A percentile compares a stretch with the other conserved stretches of the same genome.
These are phyloP conservation scores for Phytophthora chlamydospora DNA, from an alignment of 352 stramenopile species.

Conservation along the genomic window DNA sequence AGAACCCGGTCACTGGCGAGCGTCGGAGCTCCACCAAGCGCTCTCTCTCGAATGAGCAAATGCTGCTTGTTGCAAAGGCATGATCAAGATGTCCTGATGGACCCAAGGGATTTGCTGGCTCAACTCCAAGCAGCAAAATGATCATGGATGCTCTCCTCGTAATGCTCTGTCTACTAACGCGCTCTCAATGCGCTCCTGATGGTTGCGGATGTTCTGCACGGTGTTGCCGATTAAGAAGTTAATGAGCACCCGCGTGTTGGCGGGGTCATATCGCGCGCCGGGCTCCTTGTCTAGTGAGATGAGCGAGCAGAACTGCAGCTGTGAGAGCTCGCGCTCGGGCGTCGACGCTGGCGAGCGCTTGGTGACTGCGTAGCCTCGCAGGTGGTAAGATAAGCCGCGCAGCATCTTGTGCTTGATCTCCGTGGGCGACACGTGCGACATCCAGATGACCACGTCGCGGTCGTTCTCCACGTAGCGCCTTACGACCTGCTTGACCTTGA, in stretches of 20 bases:
- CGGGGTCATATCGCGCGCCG: constrained; percentile 27
- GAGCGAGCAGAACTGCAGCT: constrained; percentile 60
- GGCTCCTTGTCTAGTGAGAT: constrained; percentile 53
- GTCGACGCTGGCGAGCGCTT: constrained; percentile 40
- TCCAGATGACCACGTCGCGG: constrained; percentile 64
- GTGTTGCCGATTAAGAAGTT: constrained; percentile 52
- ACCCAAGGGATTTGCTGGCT: constrained; percentile 10
- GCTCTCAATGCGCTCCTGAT: constrained; percentile 54
- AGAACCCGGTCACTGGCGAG: not conserved
- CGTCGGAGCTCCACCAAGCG: not conserved
- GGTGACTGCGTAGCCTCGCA: constrained; percentile 65
- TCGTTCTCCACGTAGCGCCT: constrained; percentile 62
- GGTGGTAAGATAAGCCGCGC: constrained; percentile 40
- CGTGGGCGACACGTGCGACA: constrained; percentile 53
- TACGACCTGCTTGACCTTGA: constrained; percentile 60
- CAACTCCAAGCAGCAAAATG: constrained; percentile 5
- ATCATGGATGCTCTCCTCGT: not conserved
- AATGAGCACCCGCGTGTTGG: constrained; percentile 39
- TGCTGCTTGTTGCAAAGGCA: not conserved
- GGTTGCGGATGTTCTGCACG: constrained; percentile 43
- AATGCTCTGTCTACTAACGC: constrained; percentile 34
- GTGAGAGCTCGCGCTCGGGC: constrained; percentile 34
- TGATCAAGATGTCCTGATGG: constrained; percentile 18
- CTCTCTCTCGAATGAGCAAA: constrained; percentile 1
- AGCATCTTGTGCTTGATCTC: constrained; percentile 56